These are phyloP conservation scores for Leptographium radiaticola DNA, from an alignment of 2,329 filamentous ascomycete species.

Conservation along the genomic window DNA sequence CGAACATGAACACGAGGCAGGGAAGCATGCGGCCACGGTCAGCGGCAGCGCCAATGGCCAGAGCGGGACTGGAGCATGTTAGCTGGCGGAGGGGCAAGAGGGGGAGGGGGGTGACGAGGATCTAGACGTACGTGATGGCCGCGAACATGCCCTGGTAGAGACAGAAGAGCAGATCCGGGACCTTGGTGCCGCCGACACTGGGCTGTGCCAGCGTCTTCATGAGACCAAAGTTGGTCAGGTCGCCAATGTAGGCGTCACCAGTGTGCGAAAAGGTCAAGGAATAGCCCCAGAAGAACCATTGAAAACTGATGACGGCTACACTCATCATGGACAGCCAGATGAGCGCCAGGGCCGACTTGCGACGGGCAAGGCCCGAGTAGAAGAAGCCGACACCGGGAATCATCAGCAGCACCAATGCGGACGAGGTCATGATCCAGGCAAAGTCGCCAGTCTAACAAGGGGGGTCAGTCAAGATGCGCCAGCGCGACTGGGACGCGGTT, in stretches of 20 bases:
- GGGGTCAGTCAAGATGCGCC: not conserved
- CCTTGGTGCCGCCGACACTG: constrained; percentile 54
- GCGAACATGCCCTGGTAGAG: constrained; percentile 87
- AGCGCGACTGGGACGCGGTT: not conserved
- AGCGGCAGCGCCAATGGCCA: constrained; percentile 46
- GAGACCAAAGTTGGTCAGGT: constrained; percentile 70
- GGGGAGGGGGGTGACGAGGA: not conserved
- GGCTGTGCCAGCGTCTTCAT: constrained; percentile 64
- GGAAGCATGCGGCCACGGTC: constrained; percentile 50
- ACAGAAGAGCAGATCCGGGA: constrained; percentile 75
- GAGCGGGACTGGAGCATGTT: constrained; percentile 29
- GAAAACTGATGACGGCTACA: constrained; percentile 66
- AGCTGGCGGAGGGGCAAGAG: not conserved
- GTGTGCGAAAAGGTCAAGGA: constrained; percentile 73
- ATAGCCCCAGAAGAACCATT: constrained; percentile 96
- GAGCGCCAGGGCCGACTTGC: constrained; percentile 78
- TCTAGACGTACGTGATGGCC: constrained; percentile 59
- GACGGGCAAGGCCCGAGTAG: constrained; percentile 78
- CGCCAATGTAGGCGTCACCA: constrained; percentile 65
- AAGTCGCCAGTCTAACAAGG: constrained; percentile 60
- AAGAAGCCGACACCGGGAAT: constrained; percentile 91
- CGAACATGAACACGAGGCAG: constrained; percentile 53
- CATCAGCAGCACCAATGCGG: constrained; percentile 80
- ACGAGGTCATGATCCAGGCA: constrained; percentile 63
- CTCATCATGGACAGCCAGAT: constrained; percentile 79